Evolutionary conservation across 2,329 filamentous ascomycete genomes (phyloP).

Genomic region (Penicillium sp.): DNA sequence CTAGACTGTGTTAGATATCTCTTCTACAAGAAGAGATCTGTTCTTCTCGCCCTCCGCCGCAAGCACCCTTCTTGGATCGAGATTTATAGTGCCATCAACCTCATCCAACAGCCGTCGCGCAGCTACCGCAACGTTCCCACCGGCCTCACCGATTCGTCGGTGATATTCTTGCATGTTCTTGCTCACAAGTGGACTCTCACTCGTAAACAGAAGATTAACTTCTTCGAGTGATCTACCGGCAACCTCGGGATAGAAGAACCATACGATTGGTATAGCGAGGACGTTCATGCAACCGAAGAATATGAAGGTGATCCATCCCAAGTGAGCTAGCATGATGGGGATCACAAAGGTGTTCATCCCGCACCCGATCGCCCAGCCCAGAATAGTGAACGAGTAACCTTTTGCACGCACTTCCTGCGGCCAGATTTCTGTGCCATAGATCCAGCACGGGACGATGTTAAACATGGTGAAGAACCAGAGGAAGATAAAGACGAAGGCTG

Average conservation of each 20-base stretch:
- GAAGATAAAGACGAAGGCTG: conserved; percentile 52
- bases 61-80: conserved; percentile 10
- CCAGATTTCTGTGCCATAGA: conserved; percentile 46
- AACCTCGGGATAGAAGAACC: conserved; percentile 3
- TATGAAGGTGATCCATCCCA: conserved; percentile 30
- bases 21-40: neutral
- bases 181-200: conserved; percentile 28
- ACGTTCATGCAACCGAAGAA: conserved; percentile 29
- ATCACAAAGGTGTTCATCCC: conserved; percentile 28
- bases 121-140: conserved; percentile 31
- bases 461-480: conserved; percentile 64
- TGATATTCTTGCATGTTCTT: conserved; percentile 33
- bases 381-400: conserved; percentile 51
- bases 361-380: conserved; percentile 48
- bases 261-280: conserved; percentile 12
- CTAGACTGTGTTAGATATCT: neutral
- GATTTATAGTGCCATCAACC: conserved; percentile 23
- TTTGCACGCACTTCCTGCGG: conserved; percentile 52
- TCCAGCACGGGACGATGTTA: conserved; percentile 60
- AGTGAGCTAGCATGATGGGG: conserved; percentile 27
- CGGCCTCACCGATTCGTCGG: conserved; percentile 27
- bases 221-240: conserved; percentile 23
- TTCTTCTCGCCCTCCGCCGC: conserved; percentile 2
- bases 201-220: conserved; percentile 28
- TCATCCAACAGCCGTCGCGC: conserved; percentile 31